Percentiles rank a stretch among this genome's conserved stretches.
phyloP scores from a whole-genome alignment of 352 stramenopile species.

The Pythium pyrilobum region DNA sequence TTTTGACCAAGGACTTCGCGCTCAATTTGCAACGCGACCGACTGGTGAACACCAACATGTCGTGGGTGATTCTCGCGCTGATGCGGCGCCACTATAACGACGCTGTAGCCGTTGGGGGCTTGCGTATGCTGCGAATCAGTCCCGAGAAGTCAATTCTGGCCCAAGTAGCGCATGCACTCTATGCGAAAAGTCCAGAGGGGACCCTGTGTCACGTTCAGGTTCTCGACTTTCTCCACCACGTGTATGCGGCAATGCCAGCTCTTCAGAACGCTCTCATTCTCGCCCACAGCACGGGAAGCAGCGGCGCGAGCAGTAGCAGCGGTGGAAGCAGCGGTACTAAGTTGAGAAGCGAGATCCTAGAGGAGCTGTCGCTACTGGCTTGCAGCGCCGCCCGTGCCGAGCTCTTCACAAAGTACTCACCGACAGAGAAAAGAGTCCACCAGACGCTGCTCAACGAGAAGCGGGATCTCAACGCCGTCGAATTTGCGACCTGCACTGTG shows the following conservation, averaged over 20 bases:
- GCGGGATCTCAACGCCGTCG: slow-evolving; percentile 27
- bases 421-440: slow-evolving; percentile 27
- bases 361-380: slow-evolving; percentile 44
- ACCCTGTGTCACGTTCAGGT: slow-evolving; percentile 34
- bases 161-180: slow-evolving; percentile 16
- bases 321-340: slow-evolving; percentile 24
- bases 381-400: slow-evolving; percentile 39
- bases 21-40: slow-evolving; percentile 53
- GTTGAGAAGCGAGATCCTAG: slow-evolving; percentile 47
- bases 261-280: slow-evolving; percentile 6
- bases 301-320: neutral
- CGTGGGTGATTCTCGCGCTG: slow-evolving; percentile 45
- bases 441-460: slow-evolving; percentile 43
- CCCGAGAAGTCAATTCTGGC: slow-evolving; percentile 14
- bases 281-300: neutral
- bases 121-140: slow-evolving; percentile 12
- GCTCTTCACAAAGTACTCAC: slow-evolving; percentile 35
- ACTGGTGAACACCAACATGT: slow-evolving; percentile 44
- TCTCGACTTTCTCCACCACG: slow-evolving; percentile 51
- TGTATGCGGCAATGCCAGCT: slow-evolving; percentile 17
- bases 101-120: slow-evolving; percentile 23
- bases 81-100: slow-evolving; percentile 58
- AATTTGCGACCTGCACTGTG: slow-evolving; percentile 29
- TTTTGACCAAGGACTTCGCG: slow-evolving; percentile 63
- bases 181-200: neutral